Base-by-base conservation (phyloP, 2,329 filamentous ascomycete species). In the Nigrospora osmanthi region DNA sequence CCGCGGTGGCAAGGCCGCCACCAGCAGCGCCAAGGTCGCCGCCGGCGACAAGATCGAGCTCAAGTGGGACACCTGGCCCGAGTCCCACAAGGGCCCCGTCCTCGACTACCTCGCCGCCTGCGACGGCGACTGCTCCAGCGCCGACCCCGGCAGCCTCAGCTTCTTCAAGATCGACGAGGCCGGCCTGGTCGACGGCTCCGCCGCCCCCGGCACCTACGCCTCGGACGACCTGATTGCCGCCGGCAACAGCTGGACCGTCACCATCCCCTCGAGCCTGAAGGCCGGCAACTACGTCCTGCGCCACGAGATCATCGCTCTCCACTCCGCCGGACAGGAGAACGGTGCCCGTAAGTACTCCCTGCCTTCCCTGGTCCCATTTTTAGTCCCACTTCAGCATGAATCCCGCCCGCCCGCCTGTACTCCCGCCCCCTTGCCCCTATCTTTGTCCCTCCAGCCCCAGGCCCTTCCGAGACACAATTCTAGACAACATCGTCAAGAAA, bases 61-160 rank as follows among this genome's bases (percentile, higher is more conserved):
- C 40, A 71, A 78, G 54, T 86, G 82, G 83, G 76, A 71, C 47
- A 66, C 67, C 14, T 87, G 83, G 83, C 81, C 82, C n/a, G 68
- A 74, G 11, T 74, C 70, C 44, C 73, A 87, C 66, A 47, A 58
- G 38, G 62, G 62, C 4, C 62, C 61, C 11, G 52, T 65, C 15
- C 52, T 65, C 31, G 58, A 61, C 49, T 64, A 64, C 48, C 53
- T 66, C n/a, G 63, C 62, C 33, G 54, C 52, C 40, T 65, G 61
- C 52, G 51, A 56, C 19, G 56, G 52, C 3, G 53, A 60, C 30
- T 64, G 58, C 48, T 42, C 52, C 32, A 48, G 47, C 16, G 59
- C 59, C 19, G 56, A 61, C 45, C 59, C 61, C 45, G 53, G 48
- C 10, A 46, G 50, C 9, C 53, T 66, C 7, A 53, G 58, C 49